phyloP scores from a whole-genome alignment of 1,284 basidiomycete species.

The Pisolithus thermaeus region DNA sequence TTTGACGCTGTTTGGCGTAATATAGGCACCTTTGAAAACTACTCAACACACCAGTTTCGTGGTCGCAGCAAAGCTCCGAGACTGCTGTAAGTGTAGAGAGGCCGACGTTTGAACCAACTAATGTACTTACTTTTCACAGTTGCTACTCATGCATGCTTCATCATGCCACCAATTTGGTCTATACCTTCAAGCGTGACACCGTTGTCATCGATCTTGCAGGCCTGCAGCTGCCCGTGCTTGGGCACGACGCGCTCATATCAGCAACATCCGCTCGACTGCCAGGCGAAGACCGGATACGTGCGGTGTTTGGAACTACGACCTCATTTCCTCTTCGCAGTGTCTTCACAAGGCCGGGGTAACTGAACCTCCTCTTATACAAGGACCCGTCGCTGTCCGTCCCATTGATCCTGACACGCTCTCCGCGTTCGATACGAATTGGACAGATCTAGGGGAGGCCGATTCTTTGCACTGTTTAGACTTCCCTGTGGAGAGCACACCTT shows the following conservation, averaged over 20 bases:
- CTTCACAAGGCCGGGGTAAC: background rate
- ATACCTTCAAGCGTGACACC: conserved; percentile 23
- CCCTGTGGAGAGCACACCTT: conserved; percentile 1
- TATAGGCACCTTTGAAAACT: too few relatives aligned
- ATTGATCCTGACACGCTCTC: conserved; percentile 11
- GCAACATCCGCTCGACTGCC: background rate
- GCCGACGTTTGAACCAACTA: background rate
- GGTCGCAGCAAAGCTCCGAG: background rate
- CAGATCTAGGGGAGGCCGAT: conserved; percentile 10
- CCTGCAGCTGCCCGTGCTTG: conserved; percentile 50
- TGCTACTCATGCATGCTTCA: conserved; percentile 57
- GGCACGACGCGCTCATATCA: conserved; percentile 25
- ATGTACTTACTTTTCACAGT: conserved; percentile 4
- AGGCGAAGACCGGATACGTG: background rate
- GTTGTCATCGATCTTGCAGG: conserved; percentile 40
- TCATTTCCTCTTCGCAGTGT: background rate
- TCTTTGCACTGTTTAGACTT: conserved; percentile 5
- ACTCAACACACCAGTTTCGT: too few relatives aligned
- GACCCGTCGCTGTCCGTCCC: conserved; percentile 1
- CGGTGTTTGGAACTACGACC: background rate
- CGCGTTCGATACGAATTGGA: conserved; percentile 4
- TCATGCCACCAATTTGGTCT: conserved; percentile 40
- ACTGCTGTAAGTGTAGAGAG: background rate
- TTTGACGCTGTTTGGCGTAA: too few relatives aligned
- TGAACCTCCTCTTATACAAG: background rate